Conservation (phyloP, 83 land plant species). For the Thuja plicata region DNA sequence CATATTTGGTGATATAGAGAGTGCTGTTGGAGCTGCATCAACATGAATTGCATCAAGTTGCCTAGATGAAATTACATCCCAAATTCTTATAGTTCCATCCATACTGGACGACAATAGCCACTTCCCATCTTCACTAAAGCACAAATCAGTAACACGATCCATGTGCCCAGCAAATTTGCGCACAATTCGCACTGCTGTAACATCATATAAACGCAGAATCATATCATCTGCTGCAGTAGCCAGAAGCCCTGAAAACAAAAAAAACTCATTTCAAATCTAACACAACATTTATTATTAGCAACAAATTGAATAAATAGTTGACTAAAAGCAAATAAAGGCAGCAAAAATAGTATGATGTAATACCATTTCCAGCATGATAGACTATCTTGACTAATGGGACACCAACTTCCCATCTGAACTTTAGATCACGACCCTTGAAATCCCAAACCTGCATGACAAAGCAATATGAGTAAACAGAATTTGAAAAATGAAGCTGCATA, state of each 20-base stretch:
- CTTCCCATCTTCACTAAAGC: constrained; percentile 98
- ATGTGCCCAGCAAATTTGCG: constrained; percentile 91
- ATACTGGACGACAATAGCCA: constrained; percentile 90
- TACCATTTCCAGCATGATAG: constrained; percentile 86
- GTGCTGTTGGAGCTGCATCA: constrained; percentile 75
- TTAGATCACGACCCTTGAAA: constrained; percentile 69
- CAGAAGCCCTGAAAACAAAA: constrained; percentile 62
- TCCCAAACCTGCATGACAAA: constrained; percentile 77
- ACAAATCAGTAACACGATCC: constrained; percentile 94
- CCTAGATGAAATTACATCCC: constrained; percentile 92
- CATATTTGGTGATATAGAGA: constrained; percentile 92
- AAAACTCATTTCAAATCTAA: not conserved
- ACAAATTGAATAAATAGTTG: not conserved
- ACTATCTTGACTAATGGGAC: constrained; percentile 65
- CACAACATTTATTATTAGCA: not conserved
- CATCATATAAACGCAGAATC: constrained; percentile 78
- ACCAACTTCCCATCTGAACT: constrained; percentile 67
- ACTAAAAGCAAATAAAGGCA: not conserved
- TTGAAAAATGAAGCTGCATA: not conserved
- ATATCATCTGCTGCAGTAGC: constrained; percentile 87
- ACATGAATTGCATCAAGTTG: constrained; percentile 87
- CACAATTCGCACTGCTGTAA: constrained; percentile 72
- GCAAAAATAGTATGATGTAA: constrained; percentile 1
- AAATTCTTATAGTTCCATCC: constrained; percentile 91
- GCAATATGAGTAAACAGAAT: not conserved